phyloP scores from a whole-genome alignment of 2,329 filamentous ascomycete genomes.

The Hymenoscyphus occultus region DNA sequence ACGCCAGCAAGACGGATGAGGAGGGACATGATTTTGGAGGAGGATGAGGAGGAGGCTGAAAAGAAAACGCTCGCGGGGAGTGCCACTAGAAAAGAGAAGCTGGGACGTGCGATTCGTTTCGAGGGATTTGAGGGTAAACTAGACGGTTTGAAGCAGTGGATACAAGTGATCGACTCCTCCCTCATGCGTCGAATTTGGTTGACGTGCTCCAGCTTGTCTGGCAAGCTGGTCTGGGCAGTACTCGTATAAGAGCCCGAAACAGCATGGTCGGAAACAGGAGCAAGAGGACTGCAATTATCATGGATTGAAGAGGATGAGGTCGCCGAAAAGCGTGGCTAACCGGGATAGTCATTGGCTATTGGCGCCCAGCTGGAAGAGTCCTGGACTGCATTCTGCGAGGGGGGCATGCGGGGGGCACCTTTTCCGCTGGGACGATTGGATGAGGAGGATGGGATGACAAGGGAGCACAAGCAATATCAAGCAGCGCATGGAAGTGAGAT shows the following conservation, averaged over 20 bases:
- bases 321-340: constrained; percentile 12
- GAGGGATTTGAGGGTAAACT: neutral
- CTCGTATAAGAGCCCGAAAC: neutral
- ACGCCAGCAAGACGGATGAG: constrained; percentile 15
- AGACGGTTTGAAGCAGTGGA: constrained; percentile 15
- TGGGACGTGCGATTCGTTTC: neutral
- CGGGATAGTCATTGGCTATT: constrained; percentile 11
- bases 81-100: neutral
- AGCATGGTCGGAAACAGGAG: constrained; percentile 11
- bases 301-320: constrained; percentile 1
- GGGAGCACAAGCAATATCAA: constrained; percentile 11
- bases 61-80: constrained; percentile 1
- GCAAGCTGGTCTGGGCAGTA: neutral
- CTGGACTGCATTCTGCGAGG: constrained; percentile 2
- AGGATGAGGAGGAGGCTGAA: constrained; percentile 26
- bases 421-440: constrained; percentile 12
- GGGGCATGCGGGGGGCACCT: constrained; percentile 1
- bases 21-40: constrained; percentile 24
- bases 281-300: constrained; percentile 13
- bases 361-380: constrained; percentile 12
- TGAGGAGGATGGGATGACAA: neutral
- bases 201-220: constrained; percentile 5
- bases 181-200: constrained; percentile 11
- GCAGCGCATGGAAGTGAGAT: constrained; percentile 13
- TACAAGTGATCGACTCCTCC: constrained; percentile 10